Evolutionary conservation across 352 stramenopile genomes (phyloP), one percentile per base, ranked within the genome.

Genomic region (Phytophthora macrochlamydospora): DNA sequence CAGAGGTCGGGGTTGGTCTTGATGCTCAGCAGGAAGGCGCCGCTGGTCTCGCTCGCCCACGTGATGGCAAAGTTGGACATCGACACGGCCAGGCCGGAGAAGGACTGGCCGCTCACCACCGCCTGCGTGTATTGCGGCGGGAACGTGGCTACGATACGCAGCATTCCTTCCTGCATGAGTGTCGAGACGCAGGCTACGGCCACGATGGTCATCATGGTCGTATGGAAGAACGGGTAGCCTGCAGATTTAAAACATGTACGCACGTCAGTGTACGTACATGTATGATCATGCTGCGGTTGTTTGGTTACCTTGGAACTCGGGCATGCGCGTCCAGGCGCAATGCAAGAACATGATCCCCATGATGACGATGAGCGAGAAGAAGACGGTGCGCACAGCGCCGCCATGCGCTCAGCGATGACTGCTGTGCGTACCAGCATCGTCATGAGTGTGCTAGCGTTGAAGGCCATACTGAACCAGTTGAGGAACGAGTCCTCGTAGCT

Each of bases 391-490:
- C 12, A 85, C 71, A 1, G 87, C 79, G 14, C 73, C 69, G 83
- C 77, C 77, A 94, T 90, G 38, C 71, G 79, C 31, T 92, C 73
- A 14, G 73, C 79, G 33, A 92, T 71, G 29, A 78, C 78, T 3
- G 79, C 59, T 33, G 86, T 92, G 54, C 86, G 85, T 14, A 94
- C 53, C 35, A 89, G 71, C 83, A 95, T 91, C 24, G 82, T 79
- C 59, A 91, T 73, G 45, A 95, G 69, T 4, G 80, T 92, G 33
- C 84, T 87, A 56, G 92, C 77, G 72, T 93, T 94, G 67, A 93
- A 94, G 14, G 73, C 81, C 64, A 92, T 92, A 45, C 77, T 89
- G 66, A 95, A 95, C 86, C 86, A 95, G 62, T 91, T 94, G 24
- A 94, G 78, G 62, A 95, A 95, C 43, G 81, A 89, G 38, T 86